Percentiles rank a stretch among this genome's conserved stretches.
Conservation (phyloP, 768 basidiomycete species). For the Rhizopogon vesiculosus region DNA sequence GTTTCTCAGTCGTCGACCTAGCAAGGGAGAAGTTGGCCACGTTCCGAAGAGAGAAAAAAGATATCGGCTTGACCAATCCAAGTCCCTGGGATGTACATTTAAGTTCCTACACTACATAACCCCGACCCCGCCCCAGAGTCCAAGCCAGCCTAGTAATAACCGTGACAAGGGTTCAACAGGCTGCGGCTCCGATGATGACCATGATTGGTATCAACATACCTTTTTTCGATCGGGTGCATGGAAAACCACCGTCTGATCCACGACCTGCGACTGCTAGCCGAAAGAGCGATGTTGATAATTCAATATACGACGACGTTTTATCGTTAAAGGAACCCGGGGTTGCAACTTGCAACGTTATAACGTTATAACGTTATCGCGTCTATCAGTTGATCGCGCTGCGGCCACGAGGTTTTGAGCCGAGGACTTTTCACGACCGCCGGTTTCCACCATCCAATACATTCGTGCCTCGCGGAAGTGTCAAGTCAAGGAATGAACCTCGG, state of each 20-base stretch:
- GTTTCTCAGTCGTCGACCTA: no score
- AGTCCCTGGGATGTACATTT: no score
- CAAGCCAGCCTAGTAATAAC: no score
- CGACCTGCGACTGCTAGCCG: not conserved
- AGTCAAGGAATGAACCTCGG: not conserved
- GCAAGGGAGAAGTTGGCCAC: not conserved
- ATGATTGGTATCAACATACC: not conserved
- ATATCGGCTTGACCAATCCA: no score
- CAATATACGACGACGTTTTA: not conserved
- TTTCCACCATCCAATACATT: not conserved
- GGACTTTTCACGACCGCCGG: not conserved
- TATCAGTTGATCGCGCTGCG: not conserved
- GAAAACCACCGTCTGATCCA: not conserved
- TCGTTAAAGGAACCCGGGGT: not conserved
- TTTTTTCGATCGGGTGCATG: not conserved
- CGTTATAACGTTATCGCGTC: not conserved
- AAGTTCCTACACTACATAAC: no score
- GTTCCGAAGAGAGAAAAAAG: no score
- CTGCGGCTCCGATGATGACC: not conserved
- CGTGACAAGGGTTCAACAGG: not conserved
- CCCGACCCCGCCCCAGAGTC: no score
- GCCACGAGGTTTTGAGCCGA: not conserved
- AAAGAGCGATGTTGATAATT: not conserved
- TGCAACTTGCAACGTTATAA: not conserved
- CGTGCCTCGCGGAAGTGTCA: not conserved